phyloP scores from a whole-genome alignment of 176 grass and related monocot species.

The Pharus latifolius region DNA sequence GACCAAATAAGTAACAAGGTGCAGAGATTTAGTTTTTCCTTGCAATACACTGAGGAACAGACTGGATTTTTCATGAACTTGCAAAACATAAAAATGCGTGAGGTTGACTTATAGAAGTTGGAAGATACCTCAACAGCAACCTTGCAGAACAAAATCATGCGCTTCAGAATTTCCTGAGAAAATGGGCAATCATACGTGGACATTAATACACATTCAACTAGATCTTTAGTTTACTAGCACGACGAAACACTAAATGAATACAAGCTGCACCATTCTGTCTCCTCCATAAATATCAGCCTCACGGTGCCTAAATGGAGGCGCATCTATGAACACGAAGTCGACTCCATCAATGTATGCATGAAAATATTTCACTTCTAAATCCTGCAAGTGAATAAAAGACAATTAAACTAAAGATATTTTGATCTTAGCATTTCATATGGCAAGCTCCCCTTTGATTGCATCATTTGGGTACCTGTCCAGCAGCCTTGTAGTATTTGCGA shows the following conservation, averaged over 20 bases:
- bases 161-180: slow-evolving; percentile 78
- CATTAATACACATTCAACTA: not conserved
- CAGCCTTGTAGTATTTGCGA: slow-evolving; percentile 72
- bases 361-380: slow-evolving; percentile 83
- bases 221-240: not conserved
- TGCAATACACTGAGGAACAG: slow-evolving; percentile 12
- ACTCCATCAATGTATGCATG: slow-evolving; percentile 88
- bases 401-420: not conserved
- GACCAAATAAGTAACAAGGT: not conserved
- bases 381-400: slow-evolving; percentile 19
- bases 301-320: slow-evolving; percentile 43
- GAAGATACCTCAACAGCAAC: slow-evolving; percentile 71
- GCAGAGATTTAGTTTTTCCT: not conserved
- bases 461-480: slow-evolving; percentile 48
- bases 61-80: not conserved
- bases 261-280: slow-evolving; percentile 34
- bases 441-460: not conserved
- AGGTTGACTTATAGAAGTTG: not conserved
- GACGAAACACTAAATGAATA: not conserved
- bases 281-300: slow-evolving; percentile 82
- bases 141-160: slow-evolving; percentile 96
- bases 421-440: not conserved
- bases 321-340: slow-evolving; percentile 86
- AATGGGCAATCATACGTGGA: not conserved
- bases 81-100: not conserved